Percentiles rank a stretch among this genome's conserved stretches.
phyloP scores from a whole-genome alignment of 345 rosid genomes.

The Laguncularia racemosa region DNA sequence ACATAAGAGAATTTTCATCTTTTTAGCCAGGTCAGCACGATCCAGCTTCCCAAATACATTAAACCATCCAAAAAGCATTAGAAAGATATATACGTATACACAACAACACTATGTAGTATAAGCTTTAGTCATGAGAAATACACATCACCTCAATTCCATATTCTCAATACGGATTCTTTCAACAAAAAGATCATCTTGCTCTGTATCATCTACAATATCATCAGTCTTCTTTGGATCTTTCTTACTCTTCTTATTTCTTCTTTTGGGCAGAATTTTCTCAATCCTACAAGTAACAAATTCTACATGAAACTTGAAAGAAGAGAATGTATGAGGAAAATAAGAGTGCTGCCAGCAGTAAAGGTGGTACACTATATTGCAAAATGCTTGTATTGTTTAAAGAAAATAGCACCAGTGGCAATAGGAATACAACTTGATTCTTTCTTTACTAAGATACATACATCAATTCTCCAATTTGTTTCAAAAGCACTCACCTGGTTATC shows the following conservation, averaged over 20 bases:
- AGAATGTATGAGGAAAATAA: constrained; percentile 6
- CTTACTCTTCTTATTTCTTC: constrained; percentile 28
- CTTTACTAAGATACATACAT: neutral
- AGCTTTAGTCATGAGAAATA: neutral
- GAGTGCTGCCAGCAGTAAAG: neutral
- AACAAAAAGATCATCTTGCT: constrained; percentile 43
- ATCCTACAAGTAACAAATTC: constrained; percentile 45
- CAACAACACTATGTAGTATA: neutral
- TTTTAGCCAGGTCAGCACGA: too few species aligned
- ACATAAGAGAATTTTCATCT: too few species aligned
- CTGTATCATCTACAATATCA: constrained; percentile 41
- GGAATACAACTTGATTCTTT: neutral
- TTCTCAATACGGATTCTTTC: constrained; percentile 86
- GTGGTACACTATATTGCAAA: neutral
- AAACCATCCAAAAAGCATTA: neutral
- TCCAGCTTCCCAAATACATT: too few species aligned
- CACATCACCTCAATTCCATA: constrained; percentile 57
- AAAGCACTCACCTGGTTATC: constrained; percentile 48
- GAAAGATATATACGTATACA: neutral
- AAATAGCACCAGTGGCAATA: too few species aligned
- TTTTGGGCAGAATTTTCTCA: constrained; percentile 41
- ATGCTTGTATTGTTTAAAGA: too few species aligned
- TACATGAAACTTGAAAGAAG: constrained; percentile 7
- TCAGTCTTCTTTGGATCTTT: constrained; percentile 69
- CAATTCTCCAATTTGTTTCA: neutral